Conservation (phyloP, 768 basidiomycete species). For the Piloderma croceum region DNA sequence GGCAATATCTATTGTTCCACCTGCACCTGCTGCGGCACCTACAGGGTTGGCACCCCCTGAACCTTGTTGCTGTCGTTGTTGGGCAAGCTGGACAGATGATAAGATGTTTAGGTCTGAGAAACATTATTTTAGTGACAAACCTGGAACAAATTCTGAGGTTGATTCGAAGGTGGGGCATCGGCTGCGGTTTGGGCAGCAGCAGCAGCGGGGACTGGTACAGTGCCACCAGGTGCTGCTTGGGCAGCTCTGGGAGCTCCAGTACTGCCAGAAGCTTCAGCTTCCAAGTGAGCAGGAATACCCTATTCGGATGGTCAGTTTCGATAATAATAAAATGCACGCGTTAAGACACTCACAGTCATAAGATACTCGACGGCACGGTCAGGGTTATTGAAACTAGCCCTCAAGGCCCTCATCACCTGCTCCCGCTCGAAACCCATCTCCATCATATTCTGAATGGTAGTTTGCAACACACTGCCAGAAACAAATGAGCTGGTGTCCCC, state of each 20-base stretch:
- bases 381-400: slow-evolving; percentile 96
- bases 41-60: slow-evolving; percentile 27
- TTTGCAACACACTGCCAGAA: slow-evolving; percentile 69
- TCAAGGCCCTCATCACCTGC: slow-evolving; percentile 75
- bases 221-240: slow-evolving; percentile 29
- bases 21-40: slow-evolving; percentile 25
- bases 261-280: slow-evolving; percentile 36
- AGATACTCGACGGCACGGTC: slow-evolving; percentile 98
- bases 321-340: slow-evolving; percentile 3
- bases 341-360: slow-evolving; percentile 61
- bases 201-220: slow-evolving; percentile 32
- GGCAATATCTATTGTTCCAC: slow-evolving; percentile 37
- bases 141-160: slow-evolving; percentile 85
- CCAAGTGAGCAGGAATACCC: slow-evolving; percentile 77
- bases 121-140: slow-evolving; percentile 33
- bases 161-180: slow-evolving; percentile 30
- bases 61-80: slow-evolving; percentile 46
- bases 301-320: slow-evolving; percentile 24
- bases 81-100: slow-evolving; percentile 51
- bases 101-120: background rate
- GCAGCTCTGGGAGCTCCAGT: slow-evolving; percentile 15
- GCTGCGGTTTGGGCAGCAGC: slow-evolving; percentile 33
- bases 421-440: slow-evolving; percentile 94
- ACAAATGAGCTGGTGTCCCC: slow-evolving; percentile 60
- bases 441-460: slow-evolving; percentile 74